Conservation (phyloP, 139 green algal genomes). For the Volvox reticuliferus region DNA sequence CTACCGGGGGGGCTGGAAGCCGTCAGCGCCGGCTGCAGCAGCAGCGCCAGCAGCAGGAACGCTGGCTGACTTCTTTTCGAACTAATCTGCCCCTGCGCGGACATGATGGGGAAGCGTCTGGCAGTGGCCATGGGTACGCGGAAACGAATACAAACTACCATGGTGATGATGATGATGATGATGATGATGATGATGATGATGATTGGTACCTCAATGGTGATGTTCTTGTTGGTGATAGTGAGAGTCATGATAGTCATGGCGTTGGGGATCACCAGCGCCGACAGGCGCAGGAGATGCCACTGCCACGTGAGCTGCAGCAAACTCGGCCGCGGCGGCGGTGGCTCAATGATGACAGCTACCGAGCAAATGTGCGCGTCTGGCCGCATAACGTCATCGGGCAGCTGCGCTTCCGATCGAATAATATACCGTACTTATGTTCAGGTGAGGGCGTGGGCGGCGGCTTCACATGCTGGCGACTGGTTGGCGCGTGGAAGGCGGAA, state of each 20-base stretch:
- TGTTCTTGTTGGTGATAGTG: no score
- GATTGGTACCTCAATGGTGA: no score
- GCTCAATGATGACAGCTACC: conserved; percentile 16
- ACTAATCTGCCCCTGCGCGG: no score
- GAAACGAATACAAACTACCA: no score
- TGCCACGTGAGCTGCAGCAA: no score
- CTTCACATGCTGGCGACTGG: no score
- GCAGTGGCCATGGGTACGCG: no score
- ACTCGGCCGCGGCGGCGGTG: neutral
- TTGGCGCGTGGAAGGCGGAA: no score
- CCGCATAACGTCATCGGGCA: conserved; percentile 9
- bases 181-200: neutral
- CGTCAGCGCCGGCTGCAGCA: neutral
- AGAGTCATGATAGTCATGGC: neutral
- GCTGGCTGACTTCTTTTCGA: no score
- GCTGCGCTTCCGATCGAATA: neutral
- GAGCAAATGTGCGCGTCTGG: neutral
- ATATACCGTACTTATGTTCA: neutral
- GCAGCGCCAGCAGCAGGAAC: neutral
- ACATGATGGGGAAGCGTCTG: no score
- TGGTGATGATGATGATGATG: neutral
- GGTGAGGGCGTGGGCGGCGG: neutral
- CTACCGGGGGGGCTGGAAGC: neutral
- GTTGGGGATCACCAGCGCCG: neutral
- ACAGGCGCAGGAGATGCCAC: neutral